A percentile compares a stretch with the other conserved stretches of the same genome.
Evolutionary conservation across 1,139 yeast species (phyloP).

Genomic region (Taphrina pruni): DNA sequence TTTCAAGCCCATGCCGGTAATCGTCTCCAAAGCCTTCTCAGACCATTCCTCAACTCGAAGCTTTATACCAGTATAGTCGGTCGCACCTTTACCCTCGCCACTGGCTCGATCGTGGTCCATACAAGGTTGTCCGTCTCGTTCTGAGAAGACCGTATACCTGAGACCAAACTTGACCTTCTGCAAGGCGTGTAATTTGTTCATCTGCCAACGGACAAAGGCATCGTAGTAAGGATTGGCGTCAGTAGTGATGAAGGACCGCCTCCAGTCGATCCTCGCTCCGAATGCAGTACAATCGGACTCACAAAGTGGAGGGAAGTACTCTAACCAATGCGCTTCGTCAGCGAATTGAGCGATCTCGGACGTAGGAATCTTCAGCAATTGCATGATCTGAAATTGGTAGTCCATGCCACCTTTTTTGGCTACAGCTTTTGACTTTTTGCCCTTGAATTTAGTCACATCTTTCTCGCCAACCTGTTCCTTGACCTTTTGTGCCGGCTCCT

Average conservation of each 20-base stretch:
- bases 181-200: slow-evolving; percentile 80
- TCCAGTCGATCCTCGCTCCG: slow-evolving; percentile 98
- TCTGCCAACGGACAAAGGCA: slow-evolving; percentile 95
- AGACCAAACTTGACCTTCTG: slow-evolving; percentile 97
- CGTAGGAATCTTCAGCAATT: slow-evolving; percentile 83
- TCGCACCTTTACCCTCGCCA: slow-evolving; percentile 97
- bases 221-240: slow-evolving; percentile 95
- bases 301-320: slow-evolving; percentile 88
- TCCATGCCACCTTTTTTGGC: slow-evolving; percentile 94
- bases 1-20: slow-evolving; percentile 55
- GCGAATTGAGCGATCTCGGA: slow-evolving; percentile 87
- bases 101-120: slow-evolving; percentile 98
- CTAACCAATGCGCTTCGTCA: slow-evolving; percentile 86
- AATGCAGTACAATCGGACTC: slow-evolving; percentile 77
- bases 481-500: slow-evolving; percentile 61
- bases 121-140: slow-evolving; percentile 98
- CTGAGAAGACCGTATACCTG: slow-evolving; percentile 95
- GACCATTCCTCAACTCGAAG: slow-evolving; percentile 71
- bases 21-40: slow-evolving; percentile 59
- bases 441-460: slow-evolving; percentile 87
- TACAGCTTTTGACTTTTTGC: slow-evolving; percentile 88
- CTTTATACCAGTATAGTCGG: slow-evolving; percentile 93
- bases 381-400: slow-evolving; percentile 94
- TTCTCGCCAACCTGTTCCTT: slow-evolving; percentile 59
- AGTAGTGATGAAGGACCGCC: slow-evolving; percentile 94